These are phyloP conservation scores for Aphanomyces cochlioides DNA, from an alignment of 352 stramenopile genomes.

Conservation along the genomic window DNA sequence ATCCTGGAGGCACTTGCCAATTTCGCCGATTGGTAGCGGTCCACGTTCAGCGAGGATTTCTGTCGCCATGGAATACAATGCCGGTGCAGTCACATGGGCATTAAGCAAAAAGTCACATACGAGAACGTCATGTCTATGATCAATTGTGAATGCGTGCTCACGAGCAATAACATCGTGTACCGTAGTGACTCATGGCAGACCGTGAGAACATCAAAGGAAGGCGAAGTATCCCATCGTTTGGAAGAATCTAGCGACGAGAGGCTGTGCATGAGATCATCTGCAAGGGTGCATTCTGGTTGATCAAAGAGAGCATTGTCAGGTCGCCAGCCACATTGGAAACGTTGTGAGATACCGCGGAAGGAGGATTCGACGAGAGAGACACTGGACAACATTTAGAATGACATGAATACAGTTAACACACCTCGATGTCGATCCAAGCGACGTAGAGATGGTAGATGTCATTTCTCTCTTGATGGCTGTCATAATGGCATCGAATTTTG, in stretches of 20 bases:
- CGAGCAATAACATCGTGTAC: slow-evolving; percentile 2
- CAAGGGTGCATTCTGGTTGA: neutral
- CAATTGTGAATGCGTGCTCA: no score
- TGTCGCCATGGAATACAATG: slow-evolving; percentile 35
- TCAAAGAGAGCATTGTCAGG: slow-evolving; percentile 34
- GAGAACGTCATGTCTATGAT: slow-evolving; percentile 34
- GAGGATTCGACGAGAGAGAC: slow-evolving; percentile 39
- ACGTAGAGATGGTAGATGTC: slow-evolving; percentile 28
- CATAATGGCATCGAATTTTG: slow-evolving; percentile 30
- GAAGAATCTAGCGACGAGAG: neutral
- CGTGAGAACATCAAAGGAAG: neutral
- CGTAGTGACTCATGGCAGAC: slow-evolving; percentile 12
- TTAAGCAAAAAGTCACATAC: slow-evolving; percentile 43
- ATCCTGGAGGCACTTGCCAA: slow-evolving; percentile 46
- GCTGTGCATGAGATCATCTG: slow-evolving; percentile 14
- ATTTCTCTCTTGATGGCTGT: slow-evolving; percentile 32
- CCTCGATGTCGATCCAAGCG: slow-evolving; percentile 32
- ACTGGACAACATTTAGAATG: slow-evolving; percentile 1
- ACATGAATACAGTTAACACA: neutral
- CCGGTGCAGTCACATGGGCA: slow-evolving; percentile 37
- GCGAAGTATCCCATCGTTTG: neutral
- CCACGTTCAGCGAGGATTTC: slow-evolving; percentile 38
- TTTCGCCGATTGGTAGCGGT: slow-evolving; percentile 42
- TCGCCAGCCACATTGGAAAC: slow-evolving; percentile 40
- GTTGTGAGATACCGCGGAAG: slow-evolving; percentile 35